These are phyloP conservation scores for Ajuga reptans DNA, from an alignment of 305 asterid genomes.

Conservation along the genomic window DNA sequence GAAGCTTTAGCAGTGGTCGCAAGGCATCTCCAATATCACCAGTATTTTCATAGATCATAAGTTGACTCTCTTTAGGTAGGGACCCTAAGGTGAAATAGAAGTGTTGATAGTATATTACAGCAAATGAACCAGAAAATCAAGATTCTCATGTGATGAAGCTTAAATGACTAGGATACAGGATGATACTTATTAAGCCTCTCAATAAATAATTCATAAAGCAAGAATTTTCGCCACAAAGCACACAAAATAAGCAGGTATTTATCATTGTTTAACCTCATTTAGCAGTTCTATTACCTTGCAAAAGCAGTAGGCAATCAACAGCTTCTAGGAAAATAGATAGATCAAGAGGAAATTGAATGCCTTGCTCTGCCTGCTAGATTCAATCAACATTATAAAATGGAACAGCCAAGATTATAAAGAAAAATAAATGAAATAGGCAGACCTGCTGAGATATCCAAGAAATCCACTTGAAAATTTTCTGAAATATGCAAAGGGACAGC, in stretches of 20 bases:
- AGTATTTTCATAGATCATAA: slow-evolving; percentile 33
- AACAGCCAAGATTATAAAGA: slow-evolving; percentile 11
- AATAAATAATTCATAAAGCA: neutral
- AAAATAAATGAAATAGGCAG: slow-evolving; percentile 15
- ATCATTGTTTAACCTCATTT: slow-evolving; percentile 15
- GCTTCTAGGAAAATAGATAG: slow-evolving; percentile 70
- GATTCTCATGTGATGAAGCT: slow-evolving; percentile 5
- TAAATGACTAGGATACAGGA: slow-evolving; percentile 4
- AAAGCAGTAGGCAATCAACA: slow-evolving; percentile 51
- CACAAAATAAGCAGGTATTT: neutral
- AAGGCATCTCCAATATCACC: slow-evolving; percentile 38
- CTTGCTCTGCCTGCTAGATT: slow-evolving; percentile 54
- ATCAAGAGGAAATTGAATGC: slow-evolving; percentile 38
- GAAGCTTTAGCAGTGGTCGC: slow-evolving; percentile 64
- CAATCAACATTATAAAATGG: slow-evolving; percentile 25
- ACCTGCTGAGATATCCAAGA: slow-evolving; percentile 86
- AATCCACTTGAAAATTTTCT: slow-evolving; percentile 61
- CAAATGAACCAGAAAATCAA: slow-evolving; percentile 12
- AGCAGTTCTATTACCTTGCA: slow-evolving; percentile 50
- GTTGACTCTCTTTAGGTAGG: slow-evolving; percentile 37
- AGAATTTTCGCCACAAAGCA: slow-evolving; percentile 13
- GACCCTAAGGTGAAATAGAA: slow-evolving; percentile 38
- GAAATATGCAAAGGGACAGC: slow-evolving; percentile 48
- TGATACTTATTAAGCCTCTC: neutral
- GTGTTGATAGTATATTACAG: slow-evolving; percentile 13